Evolutionary conservation across 768 basidiomycete genomes (phyloP), one percentile per base, ranked within the genome.

Genomic region (Tulasnella sp.): DNA sequence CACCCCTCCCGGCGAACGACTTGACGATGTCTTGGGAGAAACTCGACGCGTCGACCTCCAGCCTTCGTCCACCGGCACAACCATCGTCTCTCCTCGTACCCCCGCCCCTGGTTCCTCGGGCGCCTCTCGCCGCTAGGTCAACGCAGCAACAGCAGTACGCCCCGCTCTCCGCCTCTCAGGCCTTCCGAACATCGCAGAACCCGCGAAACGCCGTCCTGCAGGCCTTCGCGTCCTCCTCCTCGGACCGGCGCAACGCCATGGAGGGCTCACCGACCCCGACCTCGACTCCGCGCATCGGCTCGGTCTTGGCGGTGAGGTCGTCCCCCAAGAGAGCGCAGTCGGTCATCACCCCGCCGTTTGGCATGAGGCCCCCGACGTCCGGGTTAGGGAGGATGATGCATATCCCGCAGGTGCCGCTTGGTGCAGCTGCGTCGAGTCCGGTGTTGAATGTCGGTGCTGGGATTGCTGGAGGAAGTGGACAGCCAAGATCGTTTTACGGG

Each of bases 21-120:
- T 75, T 87, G 75, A 85, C 84, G 34, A 86, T 86, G 77, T 88
- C 88, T 40, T 90, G 89, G 90, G 88, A 91, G 77, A 84, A 88
- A 41, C 77, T 87, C 16, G 59, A 68, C 67, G 29, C 40, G 3
- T 29, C 37, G 22, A 65, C 63, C 29, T 72, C 37, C 71, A 64
- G 41, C 67, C 37, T 47, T 9, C 22, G 35, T 37, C 26, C 35
- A 1, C 71, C 36, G 26, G 16, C 29, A 5, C 34, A 72, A 17
- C 44, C 7, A 14, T 69, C 68, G 16, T 19, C 68, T 19, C 17
- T 14, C 19, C 68, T 37, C 37, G 19, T 36, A 9, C 34, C 71
- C 8, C 14, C 68, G 2, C 14, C 72, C n/a, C n/a, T n/a, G n/a
- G n/a, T n/a, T n/a, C n/a, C n/a, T n/a, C n/a, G n/a, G n/a, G n/a